phyloP scores from a whole-genome alignment of 805 yeast species.

The Metschnikowia orientalis region DNA sequence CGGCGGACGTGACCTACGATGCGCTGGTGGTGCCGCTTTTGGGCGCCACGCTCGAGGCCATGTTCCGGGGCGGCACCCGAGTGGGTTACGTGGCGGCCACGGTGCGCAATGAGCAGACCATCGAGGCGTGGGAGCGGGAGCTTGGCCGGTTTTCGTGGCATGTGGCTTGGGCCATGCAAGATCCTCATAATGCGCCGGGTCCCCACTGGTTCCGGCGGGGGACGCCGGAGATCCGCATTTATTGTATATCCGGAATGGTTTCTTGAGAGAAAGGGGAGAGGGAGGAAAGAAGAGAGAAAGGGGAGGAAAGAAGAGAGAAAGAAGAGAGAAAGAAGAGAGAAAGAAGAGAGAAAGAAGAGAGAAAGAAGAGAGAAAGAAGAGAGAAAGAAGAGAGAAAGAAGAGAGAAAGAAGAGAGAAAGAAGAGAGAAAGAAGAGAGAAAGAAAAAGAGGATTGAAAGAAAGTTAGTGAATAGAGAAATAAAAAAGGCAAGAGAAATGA shows the following conservation, averaged over 20 bases:
- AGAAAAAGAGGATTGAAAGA: neutral
- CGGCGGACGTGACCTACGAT: slow-evolving; percentile 90
- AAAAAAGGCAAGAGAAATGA: too few species aligned
- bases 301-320: neutral
- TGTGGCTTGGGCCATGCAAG: slow-evolving; percentile 2
- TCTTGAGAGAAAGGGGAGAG: too few species aligned
- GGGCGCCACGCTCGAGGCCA: slow-evolving; percentile 43
- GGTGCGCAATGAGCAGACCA: slow-evolving; percentile 49
- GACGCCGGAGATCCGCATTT: slow-evolving; percentile 18
- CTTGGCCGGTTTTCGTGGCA: slow-evolving; percentile 13
- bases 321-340: neutral
- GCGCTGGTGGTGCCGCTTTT: slow-evolving; percentile 52
- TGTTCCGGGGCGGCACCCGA: slow-evolving; percentile 25
- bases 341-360: neutral
- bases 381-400: neutral
- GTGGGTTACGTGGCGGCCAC: slow-evolving; percentile 66
- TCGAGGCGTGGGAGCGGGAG: slow-evolving; percentile 29
- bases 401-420: neutral
- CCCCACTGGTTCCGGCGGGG: slow-evolving; percentile 15
- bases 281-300: neutral
- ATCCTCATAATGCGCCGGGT: slow-evolving; percentile 10
- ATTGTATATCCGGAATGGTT: too few species aligned
- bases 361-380: neutral
- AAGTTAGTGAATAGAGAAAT: neutral
- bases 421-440: neutral